Percentiles rank a stretch among this genome's conserved stretches.
These are phyloP conservation scores for Diutina neorugosa DNA, from an alignment of 1,139 yeast species.

Conservation along the genomic window DNA sequence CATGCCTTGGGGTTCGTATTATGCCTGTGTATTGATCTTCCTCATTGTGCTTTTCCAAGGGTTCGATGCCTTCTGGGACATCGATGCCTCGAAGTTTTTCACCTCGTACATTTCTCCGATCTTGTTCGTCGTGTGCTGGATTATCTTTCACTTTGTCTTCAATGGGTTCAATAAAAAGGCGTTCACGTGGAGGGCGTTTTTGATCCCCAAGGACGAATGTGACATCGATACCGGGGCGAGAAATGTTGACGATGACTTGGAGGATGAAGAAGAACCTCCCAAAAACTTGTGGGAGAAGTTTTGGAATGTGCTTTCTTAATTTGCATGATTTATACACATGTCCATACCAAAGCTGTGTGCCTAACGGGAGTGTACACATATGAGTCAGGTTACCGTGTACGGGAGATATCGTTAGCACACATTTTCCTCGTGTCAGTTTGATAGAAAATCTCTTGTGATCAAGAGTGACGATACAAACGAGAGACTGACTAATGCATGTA, in stretches of 20 bases:
- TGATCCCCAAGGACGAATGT: constrained; percentile 1
- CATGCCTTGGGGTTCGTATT: constrained; percentile 1
- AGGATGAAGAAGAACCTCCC: background rate
- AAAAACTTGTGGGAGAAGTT: constrained; percentile 1
- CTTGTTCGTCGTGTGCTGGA: background rate
- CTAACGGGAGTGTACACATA: background rate
- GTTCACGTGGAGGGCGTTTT: background rate
- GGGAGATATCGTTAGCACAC: background rate
- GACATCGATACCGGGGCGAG: constrained; percentile 3
- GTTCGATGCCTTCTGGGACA: constrained; percentile 1
- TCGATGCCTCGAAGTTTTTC: background rate
- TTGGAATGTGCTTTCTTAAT: background rate
- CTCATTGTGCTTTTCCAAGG: background rate
- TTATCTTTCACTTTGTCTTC: background rate
- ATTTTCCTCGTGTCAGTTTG: background rate
- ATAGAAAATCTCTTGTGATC: background rate
- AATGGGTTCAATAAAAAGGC: background rate
- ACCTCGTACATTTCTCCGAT: background rate
- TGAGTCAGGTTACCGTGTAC: background rate
- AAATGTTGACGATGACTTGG: background rate
- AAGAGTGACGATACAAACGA: background rate
- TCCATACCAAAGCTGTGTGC: background rate
- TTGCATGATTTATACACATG: background rate
- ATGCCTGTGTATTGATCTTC: background rate
- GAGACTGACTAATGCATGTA: background rate